Conservation (phyloP, 2,329 filamentous ascomycete genomes). For the Nothomitra cinnamomea region DNA sequence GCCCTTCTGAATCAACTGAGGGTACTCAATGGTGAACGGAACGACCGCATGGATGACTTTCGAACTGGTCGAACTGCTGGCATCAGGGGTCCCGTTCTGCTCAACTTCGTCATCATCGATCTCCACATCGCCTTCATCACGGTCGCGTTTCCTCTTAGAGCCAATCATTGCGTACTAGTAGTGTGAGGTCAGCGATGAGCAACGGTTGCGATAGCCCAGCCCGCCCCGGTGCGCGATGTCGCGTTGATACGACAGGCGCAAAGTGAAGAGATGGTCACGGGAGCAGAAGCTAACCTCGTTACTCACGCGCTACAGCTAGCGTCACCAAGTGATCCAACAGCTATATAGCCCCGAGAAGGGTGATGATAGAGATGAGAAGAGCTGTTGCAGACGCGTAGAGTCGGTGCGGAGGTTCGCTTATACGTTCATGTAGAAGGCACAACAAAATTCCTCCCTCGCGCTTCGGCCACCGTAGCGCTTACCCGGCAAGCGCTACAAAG, state of each 20-base stretch:
- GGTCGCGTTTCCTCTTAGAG: background rate
- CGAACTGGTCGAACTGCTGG: background rate
- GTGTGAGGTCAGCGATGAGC: background rate
- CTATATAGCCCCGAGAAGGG: background rate
- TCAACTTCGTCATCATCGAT: background rate
- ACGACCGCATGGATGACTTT: constrained; percentile 1
- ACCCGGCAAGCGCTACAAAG: too few species aligned
- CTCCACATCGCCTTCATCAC: background rate
- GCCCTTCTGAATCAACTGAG: background rate
- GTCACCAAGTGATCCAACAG: background rate
- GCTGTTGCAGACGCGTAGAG: background rate
- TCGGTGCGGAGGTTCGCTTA: background rate
- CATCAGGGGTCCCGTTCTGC: background rate
- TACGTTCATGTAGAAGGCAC: background rate
- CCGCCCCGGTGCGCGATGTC: background rate
- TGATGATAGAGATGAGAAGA: background rate
- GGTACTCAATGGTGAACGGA: constrained; percentile 5
- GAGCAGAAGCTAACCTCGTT: background rate
- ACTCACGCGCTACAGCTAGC: background rate
- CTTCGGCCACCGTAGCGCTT: too few species aligned
- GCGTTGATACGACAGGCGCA: background rate
- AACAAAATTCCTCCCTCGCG: background rate
- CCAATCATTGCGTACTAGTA: background rate
- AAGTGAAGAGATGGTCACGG: background rate
- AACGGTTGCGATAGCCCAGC: background rate